Percentiles rank a stretch among this genome's conserved stretches.
These are phyloP conservation scores for Globisporangium heterothallicum DNA, from an alignment of 352 stramenopile genomes.

Conservation along the genomic window DNA sequence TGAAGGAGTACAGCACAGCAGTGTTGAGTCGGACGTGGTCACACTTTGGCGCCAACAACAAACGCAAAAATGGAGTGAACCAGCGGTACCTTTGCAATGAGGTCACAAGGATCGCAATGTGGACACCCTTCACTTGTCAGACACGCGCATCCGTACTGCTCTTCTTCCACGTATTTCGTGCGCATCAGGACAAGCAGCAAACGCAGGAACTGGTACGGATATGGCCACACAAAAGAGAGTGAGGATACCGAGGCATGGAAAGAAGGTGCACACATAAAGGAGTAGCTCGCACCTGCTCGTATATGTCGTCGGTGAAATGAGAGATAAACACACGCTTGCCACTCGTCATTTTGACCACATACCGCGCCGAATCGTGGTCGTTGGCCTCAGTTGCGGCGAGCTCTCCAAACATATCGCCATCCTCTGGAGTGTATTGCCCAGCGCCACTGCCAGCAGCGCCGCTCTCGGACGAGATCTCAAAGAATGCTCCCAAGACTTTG, in stretches of 20 bases:
- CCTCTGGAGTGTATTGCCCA: neutral
- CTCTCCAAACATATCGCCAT: neutral
- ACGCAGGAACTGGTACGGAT: constrained; percentile 6
- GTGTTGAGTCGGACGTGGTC: neutral
- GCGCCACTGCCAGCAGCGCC: neutral
- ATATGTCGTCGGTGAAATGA: constrained; percentile 27
- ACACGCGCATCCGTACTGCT: constrained; percentile 11
- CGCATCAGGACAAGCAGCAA: constrained; percentile 5
- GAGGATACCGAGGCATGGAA: neutral
- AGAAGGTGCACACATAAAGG: no score
- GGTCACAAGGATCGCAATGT: constrained; percentile 5
- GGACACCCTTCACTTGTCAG: constrained; percentile 1
- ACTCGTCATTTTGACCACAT: constrained; percentile 13
- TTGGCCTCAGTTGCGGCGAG: neutral
- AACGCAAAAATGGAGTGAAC: neutral
- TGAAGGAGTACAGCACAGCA: neutral
- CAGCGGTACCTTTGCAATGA: constrained; percentile 11
- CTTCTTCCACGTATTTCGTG: neutral
- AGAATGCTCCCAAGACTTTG: constrained; percentile 8
- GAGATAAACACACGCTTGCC: constrained; percentile 22
- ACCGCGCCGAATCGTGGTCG: neutral
- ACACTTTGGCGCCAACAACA: neutral
- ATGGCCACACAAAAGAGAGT: neutral
- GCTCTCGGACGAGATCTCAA: constrained; percentile 9
- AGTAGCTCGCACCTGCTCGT: constrained; percentile 27